Evolutionary conservation across 1,284 basidiomycete genomes (phyloP).

Genomic region (Ganoderma lingzhi): DNA sequence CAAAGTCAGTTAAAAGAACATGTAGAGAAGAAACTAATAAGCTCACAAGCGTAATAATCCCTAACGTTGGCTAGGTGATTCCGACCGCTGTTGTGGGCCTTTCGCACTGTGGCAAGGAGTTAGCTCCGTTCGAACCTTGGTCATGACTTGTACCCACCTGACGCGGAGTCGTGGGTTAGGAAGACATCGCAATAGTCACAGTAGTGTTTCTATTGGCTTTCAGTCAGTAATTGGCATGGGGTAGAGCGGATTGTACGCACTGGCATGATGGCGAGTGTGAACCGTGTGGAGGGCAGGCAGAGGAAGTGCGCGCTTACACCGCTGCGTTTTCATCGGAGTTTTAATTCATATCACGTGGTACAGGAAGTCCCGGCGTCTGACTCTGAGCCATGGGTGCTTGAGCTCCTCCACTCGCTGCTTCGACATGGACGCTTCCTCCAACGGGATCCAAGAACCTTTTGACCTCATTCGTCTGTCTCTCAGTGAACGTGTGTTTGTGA

Average conservation of each 20-base stretch:
- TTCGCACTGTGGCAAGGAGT: constrained; percentile 73
- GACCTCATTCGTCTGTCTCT: constrained; percentile 96
- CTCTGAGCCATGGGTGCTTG: background rate
- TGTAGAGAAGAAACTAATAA: background rate
- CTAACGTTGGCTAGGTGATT: constrained; percentile 97
- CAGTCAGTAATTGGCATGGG: constrained; percentile 13
- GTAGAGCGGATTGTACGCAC: constrained; percentile 45
- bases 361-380: constrained; percentile 21
- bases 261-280: constrained; percentile 52
- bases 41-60: constrained; percentile 95
- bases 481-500: constrained; percentile 96
- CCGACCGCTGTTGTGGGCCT: constrained; percentile 96
- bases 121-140: constrained; percentile 23
- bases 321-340: constrained; percentile 35
- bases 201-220: constrained; percentile 73
- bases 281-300: constrained; percentile 16
- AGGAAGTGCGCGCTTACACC: constrained; percentile 23
- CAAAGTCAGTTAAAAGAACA: constrained; percentile 26
- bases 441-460: constrained; percentile 94
- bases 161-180: constrained; percentile 89
- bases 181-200: constrained; percentile 96
- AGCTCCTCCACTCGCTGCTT: constrained; percentile 3
- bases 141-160: constrained; percentile 57
- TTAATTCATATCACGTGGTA: constrained; percentile 33
- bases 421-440: constrained; percentile 74